phyloP scores from a whole-genome alignment of 2,329 filamentous ascomycete genomes.

The Pseudogymnoascus sp. region DNA sequence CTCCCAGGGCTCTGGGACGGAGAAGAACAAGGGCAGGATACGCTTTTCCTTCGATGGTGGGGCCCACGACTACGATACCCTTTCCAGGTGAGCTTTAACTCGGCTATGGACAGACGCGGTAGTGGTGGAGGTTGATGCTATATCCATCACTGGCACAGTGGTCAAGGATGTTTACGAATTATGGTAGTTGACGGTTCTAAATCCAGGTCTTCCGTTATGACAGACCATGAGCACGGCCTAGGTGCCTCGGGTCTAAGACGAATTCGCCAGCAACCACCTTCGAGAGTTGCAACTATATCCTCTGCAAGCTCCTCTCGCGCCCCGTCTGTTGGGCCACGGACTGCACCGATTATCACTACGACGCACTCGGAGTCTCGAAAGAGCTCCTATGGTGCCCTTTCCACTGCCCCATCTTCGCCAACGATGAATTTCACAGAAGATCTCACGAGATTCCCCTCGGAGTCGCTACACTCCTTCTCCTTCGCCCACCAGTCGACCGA shows the following conservation, averaged over 20 bases:
- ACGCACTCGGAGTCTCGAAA: conserved; percentile 27
- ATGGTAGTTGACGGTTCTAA: conserved; percentile 4
- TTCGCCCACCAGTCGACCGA: conserved; percentile 86
- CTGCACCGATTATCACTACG: conserved; percentile 45
- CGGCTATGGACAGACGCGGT: neutral
- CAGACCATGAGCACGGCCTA: conserved; percentile 80
- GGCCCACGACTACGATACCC: conserved; percentile 54
- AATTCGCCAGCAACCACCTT: conserved; percentile 77
- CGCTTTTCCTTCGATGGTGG: conserved; percentile 72
- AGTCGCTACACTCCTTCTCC: conserved; percentile 95
- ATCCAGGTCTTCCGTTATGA: conserved; percentile 67
- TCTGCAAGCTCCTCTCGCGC: conserved; percentile 54
- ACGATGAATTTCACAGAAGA: conserved; percentile 71
- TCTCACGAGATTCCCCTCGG: conserved; percentile 82
- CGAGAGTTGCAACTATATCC: conserved; percentile 56
- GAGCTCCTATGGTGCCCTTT: conserved; percentile 18
- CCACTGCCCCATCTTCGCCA: conserved; percentile 60
- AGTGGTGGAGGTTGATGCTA: neutral
- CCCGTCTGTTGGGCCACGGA: conserved; percentile 50
- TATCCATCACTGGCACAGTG: conserved; percentile 5
- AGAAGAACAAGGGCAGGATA: conserved; percentile 50
- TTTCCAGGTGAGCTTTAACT: conserved; percentile 57
- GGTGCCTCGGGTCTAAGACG: conserved; percentile 81
- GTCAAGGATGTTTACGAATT: neutral
- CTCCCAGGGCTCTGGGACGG: conserved; percentile 26